Evolutionary conservation across 164 flowering plant genomes (phyloP).

Genomic region (Vitis rotundifolia): DNA sequence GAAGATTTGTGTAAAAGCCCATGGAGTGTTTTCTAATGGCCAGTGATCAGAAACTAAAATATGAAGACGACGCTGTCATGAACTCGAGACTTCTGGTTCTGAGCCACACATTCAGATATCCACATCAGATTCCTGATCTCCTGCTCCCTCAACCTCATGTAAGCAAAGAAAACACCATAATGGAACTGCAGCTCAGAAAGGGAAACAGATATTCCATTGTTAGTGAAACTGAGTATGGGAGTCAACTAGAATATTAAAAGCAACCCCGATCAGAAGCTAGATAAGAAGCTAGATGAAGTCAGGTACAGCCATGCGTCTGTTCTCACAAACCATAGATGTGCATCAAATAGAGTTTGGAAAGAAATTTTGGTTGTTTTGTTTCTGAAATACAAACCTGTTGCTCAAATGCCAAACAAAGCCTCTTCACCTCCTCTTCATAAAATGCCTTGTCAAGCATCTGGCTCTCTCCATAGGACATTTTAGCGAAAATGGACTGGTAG

Average conservation of each 20-base stretch:
- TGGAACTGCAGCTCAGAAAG: conserved; percentile 70
- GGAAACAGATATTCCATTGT: conserved; percentile 1
- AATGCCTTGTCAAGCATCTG: conserved; percentile 99
- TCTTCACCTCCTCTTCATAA: conserved; percentile 97
- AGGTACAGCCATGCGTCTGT: too few species aligned
- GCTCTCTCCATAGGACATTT: conserved; percentile 94
- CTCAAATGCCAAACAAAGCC: conserved; percentile 94
- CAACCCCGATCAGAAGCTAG: too few species aligned
- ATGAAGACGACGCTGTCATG: conserved; percentile 98
- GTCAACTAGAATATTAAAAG: too few species aligned
- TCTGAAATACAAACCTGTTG: conserved; percentile 69
- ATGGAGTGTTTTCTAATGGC: not conserved
- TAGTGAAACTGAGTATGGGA: not conserved
- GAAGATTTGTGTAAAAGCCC: conserved; percentile 8
- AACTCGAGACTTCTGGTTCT: conserved; percentile 96
- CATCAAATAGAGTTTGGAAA: not conserved
- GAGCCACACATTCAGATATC: conserved; percentile 99
- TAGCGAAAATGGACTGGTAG: conserved; percentile 88
- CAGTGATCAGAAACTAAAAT: conserved; percentile 43
- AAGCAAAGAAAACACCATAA: conserved; percentile 92
- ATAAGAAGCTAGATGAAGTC: too few species aligned
- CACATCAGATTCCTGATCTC: conserved; percentile 99
- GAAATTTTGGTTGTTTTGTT: not conserved
- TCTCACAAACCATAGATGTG: too few species aligned
- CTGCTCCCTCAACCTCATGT: conserved; percentile 98